Base-by-base conservation (phyloP, 176 grass and related monocot genomes). In the Eragrostis nindensis region DNA sequence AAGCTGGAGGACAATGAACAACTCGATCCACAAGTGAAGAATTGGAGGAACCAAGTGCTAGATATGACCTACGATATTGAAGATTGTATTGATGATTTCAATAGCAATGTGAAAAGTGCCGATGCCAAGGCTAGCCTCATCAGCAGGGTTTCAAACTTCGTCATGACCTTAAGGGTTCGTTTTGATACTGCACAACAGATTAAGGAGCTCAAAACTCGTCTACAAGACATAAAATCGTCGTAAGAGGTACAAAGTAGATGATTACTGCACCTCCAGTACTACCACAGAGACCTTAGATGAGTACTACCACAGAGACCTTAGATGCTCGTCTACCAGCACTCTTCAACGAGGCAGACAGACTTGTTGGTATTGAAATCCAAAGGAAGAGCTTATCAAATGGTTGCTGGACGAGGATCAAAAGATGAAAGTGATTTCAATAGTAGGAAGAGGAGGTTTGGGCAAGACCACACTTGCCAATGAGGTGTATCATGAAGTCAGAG, bases 401-500 rank as follows among this genome's bases (percentile, higher is more conserved):
- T 2, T 50, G 8, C 39, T 16, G 57, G 25, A 32, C 1, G 26
- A 79, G 16, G 62, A 5, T 19, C 7, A 66, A 30, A 29, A 19
- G 7, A 43, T 78, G 2, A 66, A 38, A 17, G 44, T 66, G 17
- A 18, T 78, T 60, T 27, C 75, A 22, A 50, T 78, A 0, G 27
- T 78, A 5, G 71, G 71, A 2, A 12, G 11, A 39, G 71, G 71
- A 69, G 66, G 66, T 39, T 8, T 69, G 45, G 76, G 61, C 5
- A 78, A 78, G 43, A 78, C 76, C 4, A 78, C 76, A 0, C 76
- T 78, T 65, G 60, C 60, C 2, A 64, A 47, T 18, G 42, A 78
- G 43, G 25, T 78, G 27, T 78, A 66, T n/a, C 44, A 11, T n/a
- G 26, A 66, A n/a, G 11, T 78, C 22, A 2, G 6, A 5, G 44